A percentile compares a stretch with the other conserved stretches of the same genome.
Conservation (phyloP, 2,329 filamentous ascomycete genomes). For the Pleurostoma richardsiae region DNA sequence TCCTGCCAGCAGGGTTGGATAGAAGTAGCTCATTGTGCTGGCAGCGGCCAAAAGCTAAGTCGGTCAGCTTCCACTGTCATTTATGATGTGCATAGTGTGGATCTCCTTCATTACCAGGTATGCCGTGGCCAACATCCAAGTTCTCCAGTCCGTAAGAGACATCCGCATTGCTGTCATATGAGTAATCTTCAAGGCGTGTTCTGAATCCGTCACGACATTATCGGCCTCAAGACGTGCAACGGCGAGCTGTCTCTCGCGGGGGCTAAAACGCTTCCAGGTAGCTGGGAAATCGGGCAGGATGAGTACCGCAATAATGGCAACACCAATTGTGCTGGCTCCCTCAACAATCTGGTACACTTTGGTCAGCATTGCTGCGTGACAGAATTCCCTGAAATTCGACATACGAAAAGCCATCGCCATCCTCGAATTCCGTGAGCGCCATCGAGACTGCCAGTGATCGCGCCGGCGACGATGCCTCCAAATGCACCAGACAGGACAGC, state of each 20-base stretch:
- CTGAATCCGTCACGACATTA: constrained; percentile 53
- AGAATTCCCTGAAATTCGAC: constrained; percentile 1
- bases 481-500: constrained; percentile 63
- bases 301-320: constrained; percentile 50
- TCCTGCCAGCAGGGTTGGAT: constrained; percentile 45
- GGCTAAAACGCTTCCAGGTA: constrained; percentile 50
- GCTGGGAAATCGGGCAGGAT: constrained; percentile 67
- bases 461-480: constrained; percentile 54
- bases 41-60: constrained; percentile 26
- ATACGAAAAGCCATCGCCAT: constrained; percentile 39
- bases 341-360: constrained; percentile 34
- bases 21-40: constrained; percentile 47
- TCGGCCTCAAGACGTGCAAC: constrained; percentile 53
- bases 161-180: constrained; percentile 16
- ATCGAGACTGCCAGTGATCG: constrained; percentile 47
- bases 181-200: constrained; percentile 37
- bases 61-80: too few species aligned
- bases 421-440: constrained; percentile 39
- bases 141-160: constrained; percentile 30
- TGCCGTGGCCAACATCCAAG: constrained; percentile 31
- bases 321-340: constrained; percentile 54
- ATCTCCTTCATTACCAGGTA: constrained; percentile 24
- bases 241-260: constrained; percentile 56
- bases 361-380: background rate
- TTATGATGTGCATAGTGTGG: too few species aligned